These are phyloP conservation scores for Phytophthora aleatoria DNA, from an alignment of 352 stramenopile species.

Conservation along the genomic window DNA sequence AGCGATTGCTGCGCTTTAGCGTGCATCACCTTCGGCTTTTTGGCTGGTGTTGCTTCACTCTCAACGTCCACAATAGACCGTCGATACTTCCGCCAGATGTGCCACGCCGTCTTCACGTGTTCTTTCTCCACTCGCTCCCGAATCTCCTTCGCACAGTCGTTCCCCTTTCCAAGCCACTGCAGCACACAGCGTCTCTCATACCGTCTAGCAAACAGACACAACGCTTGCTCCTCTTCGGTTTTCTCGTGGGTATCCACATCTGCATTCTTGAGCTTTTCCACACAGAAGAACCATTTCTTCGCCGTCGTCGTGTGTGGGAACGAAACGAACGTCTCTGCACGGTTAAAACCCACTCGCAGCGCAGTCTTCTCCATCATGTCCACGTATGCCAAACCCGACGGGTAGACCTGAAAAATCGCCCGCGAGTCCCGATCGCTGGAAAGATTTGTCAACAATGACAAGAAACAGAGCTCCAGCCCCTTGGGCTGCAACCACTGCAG, in stretches of 20 bases:
- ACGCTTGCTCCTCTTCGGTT: slow-evolving; percentile 8
- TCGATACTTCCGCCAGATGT: slow-evolving; percentile 72
- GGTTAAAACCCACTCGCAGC: slow-evolving; percentile 46
- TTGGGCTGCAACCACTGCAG: slow-evolving; percentile 77
- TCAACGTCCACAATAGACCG: slow-evolving; percentile 33
- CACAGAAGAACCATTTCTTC: slow-evolving; percentile 81
- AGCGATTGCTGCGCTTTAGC: slow-evolving; percentile 61
- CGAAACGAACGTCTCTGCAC: slow-evolving; percentile 64
- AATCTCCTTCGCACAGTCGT: slow-evolving; percentile 27
- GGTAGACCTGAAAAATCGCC: slow-evolving; percentile 81
- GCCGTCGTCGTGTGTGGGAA: slow-evolving; percentile 71
- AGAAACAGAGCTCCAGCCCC: slow-evolving; percentile 65
- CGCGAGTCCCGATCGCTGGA: slow-evolving; percentile 9
- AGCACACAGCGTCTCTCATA: slow-evolving; percentile 63
- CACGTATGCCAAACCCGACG: slow-evolving; percentile 52
- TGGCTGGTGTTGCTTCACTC: slow-evolving; percentile 10
- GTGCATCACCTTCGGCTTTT: slow-evolving; percentile 28
- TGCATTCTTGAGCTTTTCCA: slow-evolving; percentile 30
- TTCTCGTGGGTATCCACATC: slow-evolving; percentile 3
- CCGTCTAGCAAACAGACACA: slow-evolving; percentile 67
- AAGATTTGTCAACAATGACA: slow-evolving; percentile 47
- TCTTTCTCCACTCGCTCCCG: slow-evolving; percentile 58
- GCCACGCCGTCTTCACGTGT: slow-evolving; percentile 73
- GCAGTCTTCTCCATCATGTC: slow-evolving; percentile 64
- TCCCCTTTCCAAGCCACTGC: slow-evolving; percentile 47